Percentiles rank a stretch among this genome's conserved stretches.
Conservation (phyloP, 1,284 basidiomycete genomes). For the Ganoderma leucocontextum region DNA sequence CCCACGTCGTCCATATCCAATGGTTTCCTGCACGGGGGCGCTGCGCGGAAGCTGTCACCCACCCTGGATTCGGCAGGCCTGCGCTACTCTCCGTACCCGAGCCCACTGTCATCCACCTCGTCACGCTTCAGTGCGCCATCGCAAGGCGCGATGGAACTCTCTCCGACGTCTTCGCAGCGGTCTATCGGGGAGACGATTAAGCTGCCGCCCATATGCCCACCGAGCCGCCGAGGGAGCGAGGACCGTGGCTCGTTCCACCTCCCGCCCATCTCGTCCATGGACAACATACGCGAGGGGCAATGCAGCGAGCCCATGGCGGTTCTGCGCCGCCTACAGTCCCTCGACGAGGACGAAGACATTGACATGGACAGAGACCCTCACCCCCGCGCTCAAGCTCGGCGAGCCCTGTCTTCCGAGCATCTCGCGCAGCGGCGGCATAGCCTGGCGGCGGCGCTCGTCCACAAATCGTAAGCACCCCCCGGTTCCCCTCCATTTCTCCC, state of each 20-base stretch:
- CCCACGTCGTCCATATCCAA: slow-evolving; percentile 24
- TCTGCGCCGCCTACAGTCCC: slow-evolving; percentile 60
- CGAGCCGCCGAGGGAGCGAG: slow-evolving; percentile 18
- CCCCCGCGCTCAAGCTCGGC: slow-evolving; percentile 3
- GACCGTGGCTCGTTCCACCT: slow-evolving; percentile 52
- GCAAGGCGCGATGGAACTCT: slow-evolving; percentile 23
- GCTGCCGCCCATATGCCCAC: slow-evolving; percentile 60
- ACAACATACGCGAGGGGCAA: slow-evolving; percentile 59
- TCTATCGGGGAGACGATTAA: slow-evolving; percentile 49
- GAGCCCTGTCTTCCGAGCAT: slow-evolving; percentile 13
- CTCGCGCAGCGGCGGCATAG: slow-evolving; percentile 31
- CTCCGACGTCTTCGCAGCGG: slow-evolving; percentile 24
- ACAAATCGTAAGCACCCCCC: slow-evolving; percentile 27
- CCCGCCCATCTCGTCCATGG: slow-evolving; percentile 74
- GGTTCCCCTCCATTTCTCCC: neutral
- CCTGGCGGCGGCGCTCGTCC: slow-evolving; percentile 27
- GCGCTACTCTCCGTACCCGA: slow-evolving; percentile 55
- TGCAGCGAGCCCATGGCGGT: slow-evolving; percentile 69
- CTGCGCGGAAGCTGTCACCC: slow-evolving; percentile 29
- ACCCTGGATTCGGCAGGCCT: slow-evolving; percentile 26
- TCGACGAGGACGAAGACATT: slow-evolving; percentile 47
- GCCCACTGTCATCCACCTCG: slow-evolving; percentile 37
- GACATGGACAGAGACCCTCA: slow-evolving; percentile 3
- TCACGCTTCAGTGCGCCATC: slow-evolving; percentile 24
- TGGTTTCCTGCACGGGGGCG: slow-evolving; percentile 17